phyloP scores from a whole-genome alignment of 2,329 filamentous ascomycete genomes.

The Aspergillus eucalypticola region DNA sequence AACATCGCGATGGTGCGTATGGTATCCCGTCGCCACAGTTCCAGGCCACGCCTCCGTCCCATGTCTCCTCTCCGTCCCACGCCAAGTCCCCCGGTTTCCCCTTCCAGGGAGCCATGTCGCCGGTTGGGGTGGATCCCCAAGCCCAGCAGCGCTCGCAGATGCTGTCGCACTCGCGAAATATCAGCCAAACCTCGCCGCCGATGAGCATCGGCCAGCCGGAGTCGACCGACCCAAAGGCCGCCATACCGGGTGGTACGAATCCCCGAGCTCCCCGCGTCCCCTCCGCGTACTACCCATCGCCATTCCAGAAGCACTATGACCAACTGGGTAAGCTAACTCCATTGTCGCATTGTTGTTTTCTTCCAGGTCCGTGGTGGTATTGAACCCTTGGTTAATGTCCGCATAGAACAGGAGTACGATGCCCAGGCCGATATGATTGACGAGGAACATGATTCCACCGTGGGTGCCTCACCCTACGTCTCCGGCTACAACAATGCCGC shows the following conservation, averaged over 20 bases:
- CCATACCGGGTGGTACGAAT: slow-evolving; percentile 28
- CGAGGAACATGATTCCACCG: slow-evolving; percentile 70
- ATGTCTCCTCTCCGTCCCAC: slow-evolving; percentile 66
- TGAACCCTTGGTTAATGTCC: slow-evolving; percentile 62
- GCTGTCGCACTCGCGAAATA: slow-evolving; percentile 39
- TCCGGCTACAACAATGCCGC: slow-evolving; percentile 46
- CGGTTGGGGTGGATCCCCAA: slow-evolving; percentile 59
- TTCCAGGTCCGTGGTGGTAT: slow-evolving; percentile 56
- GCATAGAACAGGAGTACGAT: slow-evolving; percentile 95
- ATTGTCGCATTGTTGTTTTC: slow-evolving; percentile 44
- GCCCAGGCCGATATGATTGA: slow-evolving; percentile 86
- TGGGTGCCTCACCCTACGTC: slow-evolving; percentile 68
- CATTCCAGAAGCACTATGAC: slow-evolving; percentile 92
- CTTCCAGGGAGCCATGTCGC: slow-evolving; percentile 62
- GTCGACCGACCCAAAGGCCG: slow-evolving; percentile 36
- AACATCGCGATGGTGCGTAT: slow-evolving; percentile 41
- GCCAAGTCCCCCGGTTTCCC: slow-evolving; percentile 63
- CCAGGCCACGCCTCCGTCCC: slow-evolving; percentile 80
- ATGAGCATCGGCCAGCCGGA: slow-evolving; percentile 42
- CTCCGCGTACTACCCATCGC: slow-evolving; percentile 73
- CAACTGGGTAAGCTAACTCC: slow-evolving; percentile 82
- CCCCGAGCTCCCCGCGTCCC: slow-evolving; percentile 40
- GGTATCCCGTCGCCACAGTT: slow-evolving; percentile 66
- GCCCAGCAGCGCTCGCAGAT: slow-evolving; percentile 48
- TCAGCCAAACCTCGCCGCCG: slow-evolving; percentile 36